phyloP scores from a whole-genome alignment of 257 asterid genomes.

The Fraxinus americana region DNA sequence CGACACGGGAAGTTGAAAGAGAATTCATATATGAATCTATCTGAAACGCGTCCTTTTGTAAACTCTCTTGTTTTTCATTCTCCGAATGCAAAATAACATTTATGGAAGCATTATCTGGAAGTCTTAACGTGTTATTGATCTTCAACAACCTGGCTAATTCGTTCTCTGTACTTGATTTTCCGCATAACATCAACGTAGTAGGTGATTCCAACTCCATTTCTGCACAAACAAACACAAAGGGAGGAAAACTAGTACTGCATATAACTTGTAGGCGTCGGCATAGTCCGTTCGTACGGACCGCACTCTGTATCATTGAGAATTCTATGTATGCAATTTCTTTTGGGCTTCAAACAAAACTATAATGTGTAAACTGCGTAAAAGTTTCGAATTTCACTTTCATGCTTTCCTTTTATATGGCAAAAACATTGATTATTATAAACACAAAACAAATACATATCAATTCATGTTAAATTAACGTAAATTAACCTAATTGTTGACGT shows the following conservation, averaged over 20 bases:
- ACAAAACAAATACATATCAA: too few species aligned
- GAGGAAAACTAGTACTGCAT: background rate
- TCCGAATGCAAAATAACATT: conserved; percentile 51
- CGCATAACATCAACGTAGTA: conserved; percentile 50
- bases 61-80: conserved; percentile 29
- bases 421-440: too few species aligned
- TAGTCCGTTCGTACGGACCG: background rate
- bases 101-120: conserved; percentile 50
- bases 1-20: conserved; percentile 58
- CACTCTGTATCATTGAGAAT: background rate
- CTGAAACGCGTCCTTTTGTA: conserved; percentile 39
- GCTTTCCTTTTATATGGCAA: too few species aligned
- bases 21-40: conserved; percentile 50
- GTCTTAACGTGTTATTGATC: conserved; percentile 46
- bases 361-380: too few species aligned
- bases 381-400: too few species aligned
- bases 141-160: conserved; percentile 60
- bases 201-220: conserved; percentile 63
- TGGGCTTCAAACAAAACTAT: too few species aligned
- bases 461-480: too few species aligned
- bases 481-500: too few species aligned
- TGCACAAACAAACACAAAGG: conserved; percentile 16
- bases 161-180: conserved; percentile 63
- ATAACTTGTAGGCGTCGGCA: background rate
- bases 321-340: too few species aligned